A percentile compares a stretch with the other conserved stretches of the same genome.
Conservation (phyloP, 345 rosid species). For the Clarkia xantiana region DNA sequence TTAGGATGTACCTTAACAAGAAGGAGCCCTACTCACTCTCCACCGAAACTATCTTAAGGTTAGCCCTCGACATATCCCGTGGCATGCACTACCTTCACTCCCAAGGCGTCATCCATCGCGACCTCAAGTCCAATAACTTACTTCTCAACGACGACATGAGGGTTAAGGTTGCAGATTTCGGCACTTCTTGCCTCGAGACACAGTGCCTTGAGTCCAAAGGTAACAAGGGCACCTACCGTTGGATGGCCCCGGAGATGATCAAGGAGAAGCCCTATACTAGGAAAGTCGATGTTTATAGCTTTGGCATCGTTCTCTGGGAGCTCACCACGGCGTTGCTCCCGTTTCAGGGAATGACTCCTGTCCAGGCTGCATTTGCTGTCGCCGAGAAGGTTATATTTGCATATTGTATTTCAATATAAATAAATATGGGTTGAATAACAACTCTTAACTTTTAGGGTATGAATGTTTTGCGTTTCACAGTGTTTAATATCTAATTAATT, state of each 20-base stretch:
- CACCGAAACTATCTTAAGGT: constrained; percentile 66
- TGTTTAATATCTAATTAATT: too few species aligned
- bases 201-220: constrained; percentile 84
- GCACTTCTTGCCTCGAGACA: constrained; percentile 89
- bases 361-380: constrained; percentile 97
- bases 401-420: too few species aligned
- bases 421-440: too few species aligned
- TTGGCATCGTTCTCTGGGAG: constrained; percentile 97
- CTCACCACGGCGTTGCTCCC: constrained; percentile 96
- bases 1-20: constrained; percentile 97
- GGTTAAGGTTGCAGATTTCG: constrained; percentile 94
- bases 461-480: too few species aligned
- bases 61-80: constrained; percentile 96
- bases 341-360: constrained; percentile 99
- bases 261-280: constrained; percentile 84
- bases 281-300: constrained; percentile 95
- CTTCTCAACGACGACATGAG: constrained; percentile 92
- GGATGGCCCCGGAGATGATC: constrained; percentile 99
- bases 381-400: constrained; percentile 82
- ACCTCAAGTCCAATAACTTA: constrained; percentile 83
- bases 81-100: constrained; percentile 99
- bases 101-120: constrained; percentile 94
- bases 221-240: constrained; percentile 91
- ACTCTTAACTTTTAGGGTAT: too few species aligned
- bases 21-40: constrained; percentile 94